Evolutionary conservation across 192 early-diverging fungal genomes (phyloP).

Genomic region (Phycomyces blakesleeanus): DNA sequence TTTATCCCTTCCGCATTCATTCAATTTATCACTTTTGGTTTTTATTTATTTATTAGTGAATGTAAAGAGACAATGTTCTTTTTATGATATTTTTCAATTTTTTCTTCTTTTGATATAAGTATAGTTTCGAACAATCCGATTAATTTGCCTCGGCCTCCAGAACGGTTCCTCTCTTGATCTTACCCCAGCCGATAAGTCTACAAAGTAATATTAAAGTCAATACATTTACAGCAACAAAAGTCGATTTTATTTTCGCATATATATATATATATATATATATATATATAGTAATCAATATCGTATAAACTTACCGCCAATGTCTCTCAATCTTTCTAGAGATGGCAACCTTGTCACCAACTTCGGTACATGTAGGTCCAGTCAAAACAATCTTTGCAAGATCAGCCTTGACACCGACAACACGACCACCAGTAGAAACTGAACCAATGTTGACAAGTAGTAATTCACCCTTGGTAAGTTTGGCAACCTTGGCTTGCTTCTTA

Average conservation of each 20-base stretch:
- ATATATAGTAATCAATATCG: too few species aligned
- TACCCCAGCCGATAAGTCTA: conserved; percentile 98
- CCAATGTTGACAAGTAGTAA: conserved; percentile 95
- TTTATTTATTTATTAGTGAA: too few species aligned
- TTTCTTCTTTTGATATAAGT: not conserved
- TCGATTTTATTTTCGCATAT: too few species aligned
- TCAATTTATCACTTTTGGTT: too few species aligned
- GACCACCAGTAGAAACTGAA: conserved; percentile 86
- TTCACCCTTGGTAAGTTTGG: conserved; percentile 89
- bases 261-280: too few species aligned
- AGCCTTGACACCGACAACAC: conserved; percentile 85
- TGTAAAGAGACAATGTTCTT: too few species aligned
- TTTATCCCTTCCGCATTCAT: too few species aligned
- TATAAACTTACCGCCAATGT: conserved; percentile 84
- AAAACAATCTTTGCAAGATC: conserved; percentile 92
- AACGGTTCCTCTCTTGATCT: conserved; percentile 80
- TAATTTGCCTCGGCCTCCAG: conserved; percentile 54
- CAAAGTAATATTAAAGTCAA: not conserved
- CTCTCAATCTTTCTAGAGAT: conserved; percentile 91
- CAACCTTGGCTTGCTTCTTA: conserved; percentile 92
- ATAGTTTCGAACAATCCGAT: not conserved
- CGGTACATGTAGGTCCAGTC: conserved; percentile 88
- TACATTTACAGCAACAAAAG: not conserved
- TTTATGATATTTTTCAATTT: not conserved
- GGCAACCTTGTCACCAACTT: conserved; percentile 93